phyloP scores from a whole-genome alignment of 2,329 filamentous ascomycete species.

The Cyclaneusma minus region DNA sequence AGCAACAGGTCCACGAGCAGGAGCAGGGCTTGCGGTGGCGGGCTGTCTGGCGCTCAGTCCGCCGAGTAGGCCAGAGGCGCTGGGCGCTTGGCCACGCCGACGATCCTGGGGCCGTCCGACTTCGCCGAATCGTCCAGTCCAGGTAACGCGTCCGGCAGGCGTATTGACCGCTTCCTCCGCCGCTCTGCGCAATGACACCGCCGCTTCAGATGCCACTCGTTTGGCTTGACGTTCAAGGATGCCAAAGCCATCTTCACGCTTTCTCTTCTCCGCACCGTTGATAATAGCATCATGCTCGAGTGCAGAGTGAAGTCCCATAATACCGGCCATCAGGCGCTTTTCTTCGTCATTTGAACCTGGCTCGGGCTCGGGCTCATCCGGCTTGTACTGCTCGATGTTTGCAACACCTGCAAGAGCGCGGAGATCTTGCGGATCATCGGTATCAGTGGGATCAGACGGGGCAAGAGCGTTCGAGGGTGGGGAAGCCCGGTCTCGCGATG shows the following conservation, averaged over 20 bases:
- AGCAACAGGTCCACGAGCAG: slow-evolving; percentile 15
- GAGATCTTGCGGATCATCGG: slow-evolving; percentile 29
- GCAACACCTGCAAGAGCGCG: slow-evolving; percentile 43
- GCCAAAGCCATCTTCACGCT: no score
- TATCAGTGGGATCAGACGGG: slow-evolving; percentile 13
- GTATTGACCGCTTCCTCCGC: slow-evolving; percentile 56
- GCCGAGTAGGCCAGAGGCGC: slow-evolving; percentile 37
- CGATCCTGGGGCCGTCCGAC: slow-evolving; percentile 48
- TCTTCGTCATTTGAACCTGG: slow-evolving; percentile 36
- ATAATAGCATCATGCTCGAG: slow-evolving; percentile 89
- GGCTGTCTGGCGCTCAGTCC: slow-evolving; percentile 43
- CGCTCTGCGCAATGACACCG: slow-evolving; percentile 57
- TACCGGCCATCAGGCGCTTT: slow-evolving; percentile 70
- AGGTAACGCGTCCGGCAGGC: slow-evolving; percentile 76
- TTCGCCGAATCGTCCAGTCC: slow-evolving; percentile 76
- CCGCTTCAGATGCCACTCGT: slow-evolving; percentile 62
- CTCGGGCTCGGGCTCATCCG: slow-evolving; percentile 25
- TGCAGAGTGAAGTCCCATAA: slow-evolving; percentile 85
- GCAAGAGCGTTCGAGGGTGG: slow-evolving; percentile 11
- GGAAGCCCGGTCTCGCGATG: slow-evolving; percentile 5
- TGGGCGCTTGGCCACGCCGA: slow-evolving; percentile 31
- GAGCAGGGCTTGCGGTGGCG: slow-evolving; percentile 21
- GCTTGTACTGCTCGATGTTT: slow-evolving; percentile 47
- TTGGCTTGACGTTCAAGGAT: slow-evolving; percentile 74
- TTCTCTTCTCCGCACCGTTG: slow-evolving; percentile 63